A percentile compares a stretch with the other conserved stretches of the same genome.
phyloP scores from a whole-genome alignment of 2,329 filamentous ascomycete genomes.

The Pseudocercospora pini-densiflorae region DNA sequence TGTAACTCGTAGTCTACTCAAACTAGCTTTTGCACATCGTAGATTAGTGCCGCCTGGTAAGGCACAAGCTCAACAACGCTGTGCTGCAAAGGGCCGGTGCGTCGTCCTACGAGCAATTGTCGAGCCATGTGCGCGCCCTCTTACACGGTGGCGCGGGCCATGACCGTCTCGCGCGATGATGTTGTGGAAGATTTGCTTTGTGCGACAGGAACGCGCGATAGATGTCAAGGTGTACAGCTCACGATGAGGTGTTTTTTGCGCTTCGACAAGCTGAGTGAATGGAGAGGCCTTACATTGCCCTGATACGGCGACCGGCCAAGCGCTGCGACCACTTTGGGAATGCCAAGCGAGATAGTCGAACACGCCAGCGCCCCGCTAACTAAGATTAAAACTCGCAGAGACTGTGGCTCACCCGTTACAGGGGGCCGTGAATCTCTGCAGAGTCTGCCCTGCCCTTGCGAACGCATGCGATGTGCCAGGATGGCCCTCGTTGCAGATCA shows the following conservation, averaged over 20 bases:
- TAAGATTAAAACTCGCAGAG: background rate
- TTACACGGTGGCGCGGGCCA: background rate
- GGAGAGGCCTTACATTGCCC: background rate
- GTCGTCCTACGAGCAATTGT: conserved; percentile 19
- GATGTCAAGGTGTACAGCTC: background rate
- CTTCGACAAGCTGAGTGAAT: background rate
- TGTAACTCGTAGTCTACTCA: background rate
- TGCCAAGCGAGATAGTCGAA: background rate
- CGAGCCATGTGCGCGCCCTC: conserved; percentile 20
- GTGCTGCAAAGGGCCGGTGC: conserved; percentile 11
- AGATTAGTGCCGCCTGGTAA: background rate
- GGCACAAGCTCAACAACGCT: conserved; percentile 7
- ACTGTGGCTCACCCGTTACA: conserved; percentile 2
- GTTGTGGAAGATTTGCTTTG: background rate
- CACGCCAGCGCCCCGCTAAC: background rate
- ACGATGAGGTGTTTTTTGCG: background rate
- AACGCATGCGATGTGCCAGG: conserved; percentile 6
- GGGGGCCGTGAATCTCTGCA: background rate
- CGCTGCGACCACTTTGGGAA: background rate
- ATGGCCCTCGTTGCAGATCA: background rate
- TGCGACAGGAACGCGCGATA: background rate
- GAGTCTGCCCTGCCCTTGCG: background rate
- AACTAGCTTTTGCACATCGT: background rate
- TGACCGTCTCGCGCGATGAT: background rate
- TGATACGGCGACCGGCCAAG: background rate